Base-by-base conservation (phyloP, 2,329 filamentous ascomycete species). In the Bipolaris gigantea region DNA sequence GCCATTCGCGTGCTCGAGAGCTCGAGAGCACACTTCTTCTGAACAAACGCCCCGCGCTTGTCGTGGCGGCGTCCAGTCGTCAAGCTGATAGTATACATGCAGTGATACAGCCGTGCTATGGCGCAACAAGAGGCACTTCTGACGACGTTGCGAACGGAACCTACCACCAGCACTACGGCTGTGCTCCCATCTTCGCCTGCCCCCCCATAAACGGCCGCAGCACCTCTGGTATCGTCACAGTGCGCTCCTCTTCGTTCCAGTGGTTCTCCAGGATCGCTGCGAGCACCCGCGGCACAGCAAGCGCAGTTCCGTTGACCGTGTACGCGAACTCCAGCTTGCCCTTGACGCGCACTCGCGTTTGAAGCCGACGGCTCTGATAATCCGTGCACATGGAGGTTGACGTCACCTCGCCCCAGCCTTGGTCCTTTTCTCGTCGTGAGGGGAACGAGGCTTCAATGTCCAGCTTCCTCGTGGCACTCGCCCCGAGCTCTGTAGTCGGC, bases 371-470 rank as follows among this genome's bases (percentile, higher is more conserved):
- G 23, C 84, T 89, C 79, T 99, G 94, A 76, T 97, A 99, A 75
- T 99, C 94, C 1, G 90, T 94, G 76, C 94, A 99, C 64, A 93
- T 87, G 59, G 90, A 95, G 0, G 91, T 87, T 39, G 89, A 93
- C 0, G 92, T 96, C 48, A 99, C 87, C 76, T 99, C 94, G 42
- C 94, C 94, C 89, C 92, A 99, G 27, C 90, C 92, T 10, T 83
- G 80, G 62, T 87, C 82, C 50, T 80, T 82, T 23, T 81, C 79
- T 46, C 77, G 80, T 4, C 93, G 84, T 36, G 89, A 92, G 0
- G 94, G 94, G 78, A 99, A 97, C 75, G 88, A 92, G 3, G 90
- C 91, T 72, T 99, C 94, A 50, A 99, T 96, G 73, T 99, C 94
- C 61, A 88, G 83, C 75, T 99, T 99, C 57, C 92, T 84, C 19